Evolutionary conservation across 257 asterid species (phyloP).

Genomic region (Petrea volubilis): DNA sequence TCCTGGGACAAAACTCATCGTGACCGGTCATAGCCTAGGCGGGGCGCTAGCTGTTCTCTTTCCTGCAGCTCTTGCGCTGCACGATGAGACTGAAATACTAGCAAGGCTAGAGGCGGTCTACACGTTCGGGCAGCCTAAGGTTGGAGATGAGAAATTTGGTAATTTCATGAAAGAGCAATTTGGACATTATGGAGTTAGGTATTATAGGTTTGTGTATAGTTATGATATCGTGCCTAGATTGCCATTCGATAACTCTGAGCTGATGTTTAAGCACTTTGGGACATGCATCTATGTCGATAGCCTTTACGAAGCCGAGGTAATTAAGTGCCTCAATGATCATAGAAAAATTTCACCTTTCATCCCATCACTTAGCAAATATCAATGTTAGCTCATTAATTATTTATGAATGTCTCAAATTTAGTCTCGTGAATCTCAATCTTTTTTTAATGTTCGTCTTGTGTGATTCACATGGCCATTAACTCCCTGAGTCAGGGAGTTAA

Average conservation of each 20-base stretch:
- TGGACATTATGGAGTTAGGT: constrained; percentile 21
- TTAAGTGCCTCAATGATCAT: no score
- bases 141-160: constrained; percentile 59
- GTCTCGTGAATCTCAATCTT: no score
- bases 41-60: constrained; percentile 63
- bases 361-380: no score
- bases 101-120: constrained; percentile 53
- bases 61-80: constrained; percentile 51
- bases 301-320: constrained; percentile 54
- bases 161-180: constrained; percentile 42
- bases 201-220: constrained; percentile 58
- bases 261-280: constrained; percentile 70
- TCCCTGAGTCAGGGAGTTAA: no score
- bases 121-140: constrained; percentile 77
- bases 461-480: no score
- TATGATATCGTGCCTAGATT: constrained; percentile 60
- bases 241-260: constrained; percentile 41
- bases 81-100: constrained; percentile 34
- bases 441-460: no score
- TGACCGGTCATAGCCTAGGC: constrained; percentile 78
- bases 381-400: no score
- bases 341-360: no score
- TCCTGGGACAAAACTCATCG: constrained; percentile 27
- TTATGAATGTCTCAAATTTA: no score
- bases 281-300: constrained; percentile 44